A percentile compares a stretch with the other conserved stretches of the same genome.
phyloP scores from a whole-genome alignment of 129 eudicot species.

The Artemisia tridentata region DNA sequence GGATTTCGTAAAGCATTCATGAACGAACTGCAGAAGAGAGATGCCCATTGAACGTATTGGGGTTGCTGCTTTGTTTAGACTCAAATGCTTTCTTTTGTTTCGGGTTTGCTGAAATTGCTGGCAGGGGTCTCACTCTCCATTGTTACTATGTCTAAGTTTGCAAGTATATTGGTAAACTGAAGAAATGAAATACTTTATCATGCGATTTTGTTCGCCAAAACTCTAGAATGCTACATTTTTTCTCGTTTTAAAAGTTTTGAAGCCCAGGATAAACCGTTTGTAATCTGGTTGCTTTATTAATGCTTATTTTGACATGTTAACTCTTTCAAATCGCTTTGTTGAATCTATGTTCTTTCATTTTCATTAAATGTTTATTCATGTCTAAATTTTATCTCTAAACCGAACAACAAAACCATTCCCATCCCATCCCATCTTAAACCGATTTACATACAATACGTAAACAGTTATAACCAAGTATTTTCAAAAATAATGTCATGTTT shows the following conservation, averaged over 20 bases:
- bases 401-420: no score
- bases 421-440: no score
- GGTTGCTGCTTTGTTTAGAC: conserved; percentile 52
- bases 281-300: not conserved
- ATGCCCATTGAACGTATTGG: conserved; percentile 57
- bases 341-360: no score
- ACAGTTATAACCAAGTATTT: no score
- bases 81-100: conserved; percentile 62
- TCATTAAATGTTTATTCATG: no score
- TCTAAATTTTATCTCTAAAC: no score
- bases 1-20: conserved; percentile 42
- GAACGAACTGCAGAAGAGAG: conserved; percentile 46
- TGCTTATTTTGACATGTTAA: no score
- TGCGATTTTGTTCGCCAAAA: no score
- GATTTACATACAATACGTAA: no score
- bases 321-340: no score
- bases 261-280: not conserved
- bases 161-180: not conserved
- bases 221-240: not conserved
- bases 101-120: conserved; percentile 60
- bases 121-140: conserved; percentile 58
- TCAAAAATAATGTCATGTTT: no score
- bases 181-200: not conserved
- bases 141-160: conserved; percentile 20
- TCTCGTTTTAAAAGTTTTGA: not conserved